Evolutionary conservation across 1,284 basidiomycete species (phyloP).

Genomic region (Phaffia rhodozyma): DNA sequence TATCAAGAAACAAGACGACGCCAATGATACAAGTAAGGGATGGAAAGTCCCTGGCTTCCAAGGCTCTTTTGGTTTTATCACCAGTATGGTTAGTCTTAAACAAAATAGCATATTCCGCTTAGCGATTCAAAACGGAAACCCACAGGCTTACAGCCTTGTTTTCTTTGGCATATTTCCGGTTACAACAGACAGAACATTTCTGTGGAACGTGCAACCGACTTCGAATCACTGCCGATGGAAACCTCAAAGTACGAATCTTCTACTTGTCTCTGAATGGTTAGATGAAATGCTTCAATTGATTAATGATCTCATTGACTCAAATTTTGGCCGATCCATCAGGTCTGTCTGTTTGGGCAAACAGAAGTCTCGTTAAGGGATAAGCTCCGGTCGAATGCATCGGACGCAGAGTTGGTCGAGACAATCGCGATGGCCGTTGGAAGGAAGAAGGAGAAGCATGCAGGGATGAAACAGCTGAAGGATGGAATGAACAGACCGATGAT

Average conservation of each 20-base stretch:
- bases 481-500: conserved; percentile 75
- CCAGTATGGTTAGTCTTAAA: conserved; percentile 48
- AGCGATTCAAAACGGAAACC: background rate
- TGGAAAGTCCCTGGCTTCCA: conserved; percentile 59
- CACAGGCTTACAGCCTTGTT: background rate
- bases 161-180: background rate
- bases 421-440: conserved; percentile 55
- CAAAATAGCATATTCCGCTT: background rate
- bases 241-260: conserved; percentile 57
- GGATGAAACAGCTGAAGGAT: conserved; percentile 66
- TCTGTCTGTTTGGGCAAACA: conserved; percentile 74
- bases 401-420: conserved; percentile 50
- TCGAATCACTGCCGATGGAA: conserved; percentile 72
- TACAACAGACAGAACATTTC: conserved; percentile 59
- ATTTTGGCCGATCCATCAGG: conserved; percentile 37
- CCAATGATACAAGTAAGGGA: conserved; percentile 68
- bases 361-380: conserved; percentile 69
- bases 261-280: background rate
- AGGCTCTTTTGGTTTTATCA: conserved; percentile 76
- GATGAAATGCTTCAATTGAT: background rate
- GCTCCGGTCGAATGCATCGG: conserved; percentile 51
- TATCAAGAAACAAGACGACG: conserved; percentile 45
- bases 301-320: background rate
- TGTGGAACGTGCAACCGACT: conserved; percentile 74
- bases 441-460: conserved; percentile 74